A percentile compares a stretch with the other conserved stretches of the same genome.
Evolutionary conservation across 2,329 filamentous ascomycete genomes (phyloP).

Genomic region (Drechslerella coelobrocha): DNA sequence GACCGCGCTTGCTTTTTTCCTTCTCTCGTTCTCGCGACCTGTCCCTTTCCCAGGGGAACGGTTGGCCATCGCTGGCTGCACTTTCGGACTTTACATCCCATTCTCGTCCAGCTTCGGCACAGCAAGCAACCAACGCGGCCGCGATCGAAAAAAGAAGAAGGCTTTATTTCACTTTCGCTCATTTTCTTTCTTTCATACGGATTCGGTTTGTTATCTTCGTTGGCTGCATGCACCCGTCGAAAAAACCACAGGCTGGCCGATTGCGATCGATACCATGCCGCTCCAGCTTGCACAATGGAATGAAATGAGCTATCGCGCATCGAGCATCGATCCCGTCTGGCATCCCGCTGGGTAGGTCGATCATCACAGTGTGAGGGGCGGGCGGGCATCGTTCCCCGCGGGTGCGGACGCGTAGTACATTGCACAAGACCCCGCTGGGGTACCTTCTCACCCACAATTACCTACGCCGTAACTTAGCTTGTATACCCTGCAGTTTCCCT

Average conservation of each 20-base stretch:
- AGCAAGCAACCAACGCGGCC: not conserved
- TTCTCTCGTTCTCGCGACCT: constrained; percentile 7
- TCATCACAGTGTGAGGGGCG: constrained; percentile 35
- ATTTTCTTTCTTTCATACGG: too few species aligned
- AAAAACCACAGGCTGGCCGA: constrained; percentile 17
- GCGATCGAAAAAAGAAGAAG: too few species aligned
- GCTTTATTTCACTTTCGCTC: too few species aligned
- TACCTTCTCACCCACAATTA: too few species aligned
- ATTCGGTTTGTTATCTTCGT: constrained; percentile 6
- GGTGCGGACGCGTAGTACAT: constrained; percentile 30
- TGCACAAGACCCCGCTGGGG: not conserved
- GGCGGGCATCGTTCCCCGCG: constrained; percentile 39
- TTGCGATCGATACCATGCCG: constrained; percentile 2
- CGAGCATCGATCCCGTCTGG: not conserved
- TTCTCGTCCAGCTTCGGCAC: not conserved
- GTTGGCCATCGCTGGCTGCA: constrained; percentile 9
- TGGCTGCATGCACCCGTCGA: constrained; percentile 43
- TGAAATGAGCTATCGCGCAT: not conserved
- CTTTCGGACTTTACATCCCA: constrained; percentile 5
- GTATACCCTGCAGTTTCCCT: too few species aligned
- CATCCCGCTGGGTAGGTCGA: not conserved
- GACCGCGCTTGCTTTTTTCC: constrained; percentile 25
- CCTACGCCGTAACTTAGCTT: too few species aligned
- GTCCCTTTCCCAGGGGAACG: constrained; percentile 6
- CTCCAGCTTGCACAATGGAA: not conserved